Evolutionary conservation across 2,329 filamentous ascomycete genomes (phyloP).

Genomic region (Diplodia corticola): DNA sequence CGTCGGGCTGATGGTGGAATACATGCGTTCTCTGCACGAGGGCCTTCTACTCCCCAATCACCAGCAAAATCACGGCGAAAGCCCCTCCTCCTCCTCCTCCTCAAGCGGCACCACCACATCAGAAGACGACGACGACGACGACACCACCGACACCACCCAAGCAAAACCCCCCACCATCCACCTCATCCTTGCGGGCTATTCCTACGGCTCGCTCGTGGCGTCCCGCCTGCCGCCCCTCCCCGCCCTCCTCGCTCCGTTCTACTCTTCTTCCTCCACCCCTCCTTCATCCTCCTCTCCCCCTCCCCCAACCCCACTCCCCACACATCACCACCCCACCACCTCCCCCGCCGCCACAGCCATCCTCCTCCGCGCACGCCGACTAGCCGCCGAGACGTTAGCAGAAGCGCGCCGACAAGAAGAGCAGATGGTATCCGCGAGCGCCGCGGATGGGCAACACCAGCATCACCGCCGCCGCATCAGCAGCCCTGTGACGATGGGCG

Average conservation of each 20-base stretch:
- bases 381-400: conserved; percentile 64
- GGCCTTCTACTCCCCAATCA: too few relatives aligned
- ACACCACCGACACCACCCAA: neutral
- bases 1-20: conserved; percentile 75
- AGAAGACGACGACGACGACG: neutral
- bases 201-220: conserved; percentile 84
- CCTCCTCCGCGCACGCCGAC: conserved; percentile 64
- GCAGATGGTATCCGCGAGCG: too few relatives aligned
- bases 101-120: neutral
- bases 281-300: conserved; percentile 60
- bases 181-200: conserved; percentile 76
- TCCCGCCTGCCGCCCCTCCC: conserved; percentile 64
- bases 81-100: neutral
- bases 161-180: conserved; percentile 27
- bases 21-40: conserved; percentile 47
- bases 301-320: too few relatives aligned
- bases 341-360: conserved; percentile 60
- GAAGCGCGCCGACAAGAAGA: conserved; percentile 37
- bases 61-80: too few relatives aligned
- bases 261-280: conserved; percentile 52
- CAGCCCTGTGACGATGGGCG: conserved; percentile 43
- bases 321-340: too few relatives aligned
- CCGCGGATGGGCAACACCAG: conserved; percentile 23
- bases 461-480: conserved; percentile 27
- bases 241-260: conserved; percentile 61